A percentile compares a stretch with the other conserved stretches of the same genome.
Conservation (phyloP, 768 basidiomycete species). For the Suillus tomentosus region DNA sequence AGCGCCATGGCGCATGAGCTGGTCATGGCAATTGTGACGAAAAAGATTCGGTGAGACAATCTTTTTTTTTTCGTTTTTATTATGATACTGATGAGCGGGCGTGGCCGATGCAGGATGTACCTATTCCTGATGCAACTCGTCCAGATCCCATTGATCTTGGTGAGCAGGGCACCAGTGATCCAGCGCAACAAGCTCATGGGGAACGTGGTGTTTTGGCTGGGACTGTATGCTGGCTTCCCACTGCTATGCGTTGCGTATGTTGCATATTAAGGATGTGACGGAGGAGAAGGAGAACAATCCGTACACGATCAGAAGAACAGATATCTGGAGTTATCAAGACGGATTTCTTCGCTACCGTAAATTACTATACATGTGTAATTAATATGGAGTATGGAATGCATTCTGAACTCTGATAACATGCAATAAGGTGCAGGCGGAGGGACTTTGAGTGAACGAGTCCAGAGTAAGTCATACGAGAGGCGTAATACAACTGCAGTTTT, state of each 20-base stretch:
- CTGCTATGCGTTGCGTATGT: conserved; percentile 81
- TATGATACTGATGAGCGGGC: not conserved
- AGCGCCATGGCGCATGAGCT: conserved; percentile 91
- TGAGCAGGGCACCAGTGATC: conserved; percentile 76
- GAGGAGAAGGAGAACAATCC: not conserved
- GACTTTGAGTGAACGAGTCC: not conserved
- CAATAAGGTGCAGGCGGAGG: not conserved
- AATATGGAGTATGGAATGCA: not conserved
- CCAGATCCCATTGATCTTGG: conserved; percentile 88
- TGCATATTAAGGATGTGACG: conserved; percentile 43
- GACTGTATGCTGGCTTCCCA: conserved; percentile 91
- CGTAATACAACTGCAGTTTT: no score
- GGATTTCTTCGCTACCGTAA: not conserved
- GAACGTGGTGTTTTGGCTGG: conserved; percentile 91
- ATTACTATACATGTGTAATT: conserved; percentile 1
- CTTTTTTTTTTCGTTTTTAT: not conserved
- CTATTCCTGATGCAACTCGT: conserved; percentile 82
- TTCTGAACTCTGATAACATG: not conserved
- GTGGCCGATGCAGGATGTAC: conserved; percentile 60
- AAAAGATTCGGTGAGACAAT: conserved; percentile 75
- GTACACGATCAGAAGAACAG: not conserved
- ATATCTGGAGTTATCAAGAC: not conserved
- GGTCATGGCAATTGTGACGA: conserved; percentile 94
- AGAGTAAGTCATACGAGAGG: not conserved
- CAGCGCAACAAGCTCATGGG: conserved; percentile 81